Conservation (phyloP, 1,284 basidiomycete genomes). For the Microstroma glucosiphilum region DNA sequence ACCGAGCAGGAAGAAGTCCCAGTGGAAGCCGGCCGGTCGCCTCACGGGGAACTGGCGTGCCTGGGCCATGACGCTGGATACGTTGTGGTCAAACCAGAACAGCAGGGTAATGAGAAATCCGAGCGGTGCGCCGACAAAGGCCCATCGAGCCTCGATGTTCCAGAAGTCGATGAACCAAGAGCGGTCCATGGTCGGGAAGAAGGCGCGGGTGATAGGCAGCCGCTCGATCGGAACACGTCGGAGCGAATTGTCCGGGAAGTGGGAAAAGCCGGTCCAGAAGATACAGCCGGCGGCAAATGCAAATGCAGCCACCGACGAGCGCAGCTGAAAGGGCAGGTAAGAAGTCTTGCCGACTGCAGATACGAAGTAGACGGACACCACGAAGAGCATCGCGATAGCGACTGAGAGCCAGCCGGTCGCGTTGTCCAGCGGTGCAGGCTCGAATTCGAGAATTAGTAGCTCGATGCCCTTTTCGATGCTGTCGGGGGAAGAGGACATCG, state of each 20-base stretch:
- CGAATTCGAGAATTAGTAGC: constrained; percentile 51
- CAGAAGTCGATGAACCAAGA: constrained; percentile 86
- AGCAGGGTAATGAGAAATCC: constrained; percentile 51
- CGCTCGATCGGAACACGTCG: constrained; percentile 35
- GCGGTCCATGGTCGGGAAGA: constrained; percentile 63
- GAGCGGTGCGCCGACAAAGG: constrained; percentile 69
- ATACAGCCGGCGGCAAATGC: constrained; percentile 52
- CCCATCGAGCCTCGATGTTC: constrained; percentile 81
- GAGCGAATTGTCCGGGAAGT: constrained; percentile 47
- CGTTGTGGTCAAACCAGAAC: constrained; percentile 62
- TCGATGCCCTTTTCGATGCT: constrained; percentile 54
- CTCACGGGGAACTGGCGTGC: constrained; percentile 80
- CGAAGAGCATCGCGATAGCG: constrained; percentile 53
- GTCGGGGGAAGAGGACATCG: too few relatives aligned
- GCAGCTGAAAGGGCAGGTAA: constrained; percentile 49
- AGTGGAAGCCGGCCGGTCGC: constrained; percentile 90
- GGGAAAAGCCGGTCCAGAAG: constrained; percentile 54
- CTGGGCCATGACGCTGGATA: constrained; percentile 74
- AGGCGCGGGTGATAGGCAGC: constrained; percentile 47
- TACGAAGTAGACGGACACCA: constrained; percentile 51
- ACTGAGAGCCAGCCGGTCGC: constrained; percentile 53
- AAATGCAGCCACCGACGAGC: constrained; percentile 50
- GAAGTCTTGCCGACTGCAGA: constrained; percentile 36
- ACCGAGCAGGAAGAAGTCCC: constrained; percentile 67
- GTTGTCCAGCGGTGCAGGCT: constrained; percentile 39